phyloP scores from a whole-genome alignment of 768 basidiomycete species.

The Pulveroboletus frians region DNA sequence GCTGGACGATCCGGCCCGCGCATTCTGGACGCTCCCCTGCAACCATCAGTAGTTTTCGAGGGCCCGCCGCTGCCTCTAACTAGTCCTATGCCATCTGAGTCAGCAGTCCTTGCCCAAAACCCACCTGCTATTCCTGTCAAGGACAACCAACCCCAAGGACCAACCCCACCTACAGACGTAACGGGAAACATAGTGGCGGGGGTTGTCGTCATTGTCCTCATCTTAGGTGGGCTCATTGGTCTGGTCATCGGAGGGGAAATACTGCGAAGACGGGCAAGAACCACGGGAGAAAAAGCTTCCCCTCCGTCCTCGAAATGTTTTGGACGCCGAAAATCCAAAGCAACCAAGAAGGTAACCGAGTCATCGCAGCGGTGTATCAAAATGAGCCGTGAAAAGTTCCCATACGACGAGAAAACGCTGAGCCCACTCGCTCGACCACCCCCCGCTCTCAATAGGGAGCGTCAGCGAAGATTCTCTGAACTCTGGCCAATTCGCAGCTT shows the following conservation, averaged over 20 bases:
- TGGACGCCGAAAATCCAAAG: slow-evolving; percentile 6
- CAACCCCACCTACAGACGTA: slow-evolving; percentile 4
- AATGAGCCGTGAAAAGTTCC: slow-evolving; percentile 1
- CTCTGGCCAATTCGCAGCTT: slow-evolving; percentile 21
- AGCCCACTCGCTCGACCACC: slow-evolving; percentile 13
- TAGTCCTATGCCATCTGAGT: slow-evolving; percentile 3
- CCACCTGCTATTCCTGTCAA: slow-evolving; percentile 2
- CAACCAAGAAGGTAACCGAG: neutral
- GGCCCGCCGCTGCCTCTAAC: slow-evolving; percentile 1
- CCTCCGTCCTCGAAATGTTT: neutral
- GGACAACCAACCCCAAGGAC: neutral
- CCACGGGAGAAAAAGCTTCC: neutral
- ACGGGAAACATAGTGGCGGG: slow-evolving; percentile 22
- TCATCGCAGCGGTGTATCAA: neutral
- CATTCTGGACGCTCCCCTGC: neutral
- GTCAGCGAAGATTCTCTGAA: slow-evolving; percentile 11
- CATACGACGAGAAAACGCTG: slow-evolving; percentile 12
- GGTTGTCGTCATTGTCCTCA: slow-evolving; percentile 19
- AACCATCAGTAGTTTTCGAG: slow-evolving; percentile 8
- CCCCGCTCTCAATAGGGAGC: slow-evolving; percentile 9
- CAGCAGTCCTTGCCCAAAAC: slow-evolving; percentile 1
- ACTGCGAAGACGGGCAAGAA: slow-evolving; percentile 18
- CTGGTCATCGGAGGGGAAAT: slow-evolving; percentile 25
- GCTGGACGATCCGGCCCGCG: slow-evolving; percentile 5
- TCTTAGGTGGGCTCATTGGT: slow-evolving; percentile 26